Percentiles rank a stretch among this genome's conserved stretches.
phyloP scores from a whole-genome alignment of 257 asterid species.

The Thymus mandschuricus region DNA sequence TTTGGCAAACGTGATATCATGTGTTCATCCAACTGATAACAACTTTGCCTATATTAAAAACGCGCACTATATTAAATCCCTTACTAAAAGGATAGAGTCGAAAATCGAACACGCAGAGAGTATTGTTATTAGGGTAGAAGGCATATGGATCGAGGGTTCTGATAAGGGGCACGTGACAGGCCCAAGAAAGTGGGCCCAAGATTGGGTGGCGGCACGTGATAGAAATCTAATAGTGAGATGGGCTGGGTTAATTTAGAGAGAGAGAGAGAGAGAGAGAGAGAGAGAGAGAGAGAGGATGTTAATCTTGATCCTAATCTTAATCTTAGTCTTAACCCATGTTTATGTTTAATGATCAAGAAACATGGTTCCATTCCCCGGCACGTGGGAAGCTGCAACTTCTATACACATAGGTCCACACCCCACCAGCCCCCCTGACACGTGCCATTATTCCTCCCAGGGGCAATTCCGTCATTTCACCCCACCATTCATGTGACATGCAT shows the following conservation, averaged over 20 bases:
- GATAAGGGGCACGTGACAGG: conserved; percentile 45
- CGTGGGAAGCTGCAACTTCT: conserved; percentile 42
- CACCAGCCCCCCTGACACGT: conserved; percentile 47
- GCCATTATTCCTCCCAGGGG: conserved; percentile 36
- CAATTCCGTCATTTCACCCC: conserved; percentile 23
- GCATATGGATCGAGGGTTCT: conserved; percentile 8
- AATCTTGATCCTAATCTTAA: neutral
- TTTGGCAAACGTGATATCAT: too few species aligned
- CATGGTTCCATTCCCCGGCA: conserved; percentile 47
- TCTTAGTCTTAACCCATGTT: too few species aligned
- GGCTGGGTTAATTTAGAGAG: conserved; percentile 25
- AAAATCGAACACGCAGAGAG: too few species aligned
- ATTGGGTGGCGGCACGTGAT: conserved; percentile 50
- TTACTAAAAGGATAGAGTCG: too few species aligned
- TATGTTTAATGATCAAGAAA: conserved; percentile 43
- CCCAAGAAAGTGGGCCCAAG: conserved; percentile 13
- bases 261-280: neutral
- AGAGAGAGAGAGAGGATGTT: conserved; percentile 24
- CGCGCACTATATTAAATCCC: too few species aligned
- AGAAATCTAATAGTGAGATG: conserved; percentile 32
- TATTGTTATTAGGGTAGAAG: neutral
- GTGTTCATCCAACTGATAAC: too few species aligned
- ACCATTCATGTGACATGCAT: neutral
- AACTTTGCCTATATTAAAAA: too few species aligned
- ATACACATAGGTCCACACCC: conserved; percentile 32